Conservation (phyloP, 2,329 filamentous ascomycete species). For the Chrysoporthe cubensis region DNA sequence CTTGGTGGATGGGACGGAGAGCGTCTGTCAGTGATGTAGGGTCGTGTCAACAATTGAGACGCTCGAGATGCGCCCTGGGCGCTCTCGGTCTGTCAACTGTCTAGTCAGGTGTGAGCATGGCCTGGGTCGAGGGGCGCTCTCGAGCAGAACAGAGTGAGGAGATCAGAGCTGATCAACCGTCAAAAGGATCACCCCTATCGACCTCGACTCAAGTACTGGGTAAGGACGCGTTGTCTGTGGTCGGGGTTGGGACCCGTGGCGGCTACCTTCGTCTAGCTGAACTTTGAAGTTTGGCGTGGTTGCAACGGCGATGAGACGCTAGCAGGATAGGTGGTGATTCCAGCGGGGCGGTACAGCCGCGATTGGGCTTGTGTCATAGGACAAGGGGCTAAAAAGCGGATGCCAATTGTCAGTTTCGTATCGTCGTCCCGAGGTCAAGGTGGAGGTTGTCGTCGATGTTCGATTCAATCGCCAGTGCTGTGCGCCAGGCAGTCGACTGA, state of each 20-base stretch:
- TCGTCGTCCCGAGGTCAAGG: neutral
- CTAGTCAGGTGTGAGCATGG: conserved; percentile 20
- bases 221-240: neutral
- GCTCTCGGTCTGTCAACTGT: conserved; percentile 7
- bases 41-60: conserved; percentile 1
- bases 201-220: neutral
- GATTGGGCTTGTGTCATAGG: neutral
- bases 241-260: neutral
- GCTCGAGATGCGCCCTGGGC: conserved; percentile 20
- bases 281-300: neutral
- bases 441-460: neutral
- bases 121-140: conserved; percentile 6
- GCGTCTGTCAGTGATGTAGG: neutral
- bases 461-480: neutral
- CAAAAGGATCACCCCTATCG: neutral
- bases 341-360: conserved; percentile 6
- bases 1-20: conserved; percentile 8
- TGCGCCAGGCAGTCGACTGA: neutral
- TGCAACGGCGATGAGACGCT: conserved; percentile 15
- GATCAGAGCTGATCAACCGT: neutral
- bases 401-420: neutral
- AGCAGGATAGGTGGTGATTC: neutral
- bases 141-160: neutral
- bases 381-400: neutral
- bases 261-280: neutral